phyloP scores from a whole-genome alignment of 225 moss, liverwort and hornwort genomes.

The Lunularia cruciata region DNA sequence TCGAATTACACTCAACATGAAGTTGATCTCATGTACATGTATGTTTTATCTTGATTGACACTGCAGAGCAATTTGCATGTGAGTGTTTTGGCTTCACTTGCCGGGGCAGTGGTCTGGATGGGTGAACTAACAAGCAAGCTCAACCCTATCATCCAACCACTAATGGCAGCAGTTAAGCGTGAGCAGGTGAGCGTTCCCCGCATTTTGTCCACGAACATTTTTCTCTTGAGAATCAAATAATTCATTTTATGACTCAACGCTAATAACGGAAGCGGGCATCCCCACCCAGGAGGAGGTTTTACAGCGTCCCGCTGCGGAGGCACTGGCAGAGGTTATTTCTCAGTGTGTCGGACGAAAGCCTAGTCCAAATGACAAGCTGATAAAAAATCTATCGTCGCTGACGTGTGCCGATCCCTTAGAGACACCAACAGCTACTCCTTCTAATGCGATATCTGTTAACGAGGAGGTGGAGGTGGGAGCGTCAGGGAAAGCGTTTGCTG shows the following conservation, averaged over 20 bases:
- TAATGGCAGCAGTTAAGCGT: conserved; percentile 86
- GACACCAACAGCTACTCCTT: conserved; percentile 72
- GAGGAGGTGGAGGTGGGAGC: conserved; percentile 49
- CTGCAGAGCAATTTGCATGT: conserved; percentile 82
- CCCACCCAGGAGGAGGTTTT: conserved; percentile 66
- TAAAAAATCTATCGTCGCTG: conserved; percentile 72
- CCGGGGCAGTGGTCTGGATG: conserved; percentile 96
- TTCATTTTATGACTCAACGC: too few relatives aligned
- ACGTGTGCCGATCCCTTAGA: conserved; percentile 81
- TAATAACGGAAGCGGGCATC: too few relatives aligned
- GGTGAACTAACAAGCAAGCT: conserved; percentile 79
- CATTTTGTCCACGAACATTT: too few relatives aligned
- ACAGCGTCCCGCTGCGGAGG: conserved; percentile 81
- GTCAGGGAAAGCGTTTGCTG: conserved; percentile 49
- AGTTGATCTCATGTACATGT: too few relatives aligned
- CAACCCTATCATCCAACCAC: conserved; percentile 84
- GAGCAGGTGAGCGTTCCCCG: conserved; percentile 65
- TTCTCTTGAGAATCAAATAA: too few relatives aligned
- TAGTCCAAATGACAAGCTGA: conserved; percentile 82
- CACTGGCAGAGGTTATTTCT: conserved; percentile 77
- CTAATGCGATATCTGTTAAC: conserved; percentile 46
- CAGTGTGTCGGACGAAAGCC: conserved; percentile 90
- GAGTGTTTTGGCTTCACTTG: conserved; percentile 84
- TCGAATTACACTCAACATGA: too few relatives aligned
- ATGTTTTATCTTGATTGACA: background rate